Conservation (phyloP, 768 basidiomycete species). For the Sutorius australiensis region DNA sequence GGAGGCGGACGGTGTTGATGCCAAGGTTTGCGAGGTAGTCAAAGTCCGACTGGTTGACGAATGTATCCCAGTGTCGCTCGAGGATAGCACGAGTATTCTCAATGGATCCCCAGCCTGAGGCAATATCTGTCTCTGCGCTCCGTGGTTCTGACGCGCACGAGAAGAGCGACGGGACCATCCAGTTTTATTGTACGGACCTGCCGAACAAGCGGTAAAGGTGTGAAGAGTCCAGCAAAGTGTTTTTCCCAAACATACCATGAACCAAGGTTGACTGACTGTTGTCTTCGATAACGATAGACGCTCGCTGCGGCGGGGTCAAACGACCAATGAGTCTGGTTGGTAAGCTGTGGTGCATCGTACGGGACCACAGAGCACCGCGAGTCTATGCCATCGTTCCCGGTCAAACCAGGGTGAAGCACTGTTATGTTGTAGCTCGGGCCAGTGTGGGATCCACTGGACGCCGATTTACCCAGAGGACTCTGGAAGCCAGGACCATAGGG, state of each 20-base stretch:
- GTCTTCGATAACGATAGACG: conserved; percentile 20
- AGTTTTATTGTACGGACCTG: conserved; percentile 71
- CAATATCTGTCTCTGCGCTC: conserved; percentile 62
- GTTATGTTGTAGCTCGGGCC: not conserved
- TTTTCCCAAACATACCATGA: conserved; percentile 10
- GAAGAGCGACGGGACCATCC: conserved; percentile 72
- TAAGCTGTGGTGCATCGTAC: conserved; percentile 10
- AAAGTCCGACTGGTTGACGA: conserved; percentile 65
- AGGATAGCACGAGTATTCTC: conserved; percentile 47
- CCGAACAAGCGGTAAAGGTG: not conserved
- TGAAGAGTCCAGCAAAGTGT: not conserved
- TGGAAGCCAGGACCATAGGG: not conserved
- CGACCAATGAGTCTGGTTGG: conserved; percentile 9
- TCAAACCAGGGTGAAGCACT: not conserved
- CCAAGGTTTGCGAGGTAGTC: conserved; percentile 53
- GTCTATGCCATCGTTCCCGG: not conserved
- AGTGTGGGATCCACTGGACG: not conserved
- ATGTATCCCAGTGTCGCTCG: conserved; percentile 73
- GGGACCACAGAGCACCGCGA: conserved; percentile 2
- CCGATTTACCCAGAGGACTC: not conserved
- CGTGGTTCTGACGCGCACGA: conserved; percentile 48
- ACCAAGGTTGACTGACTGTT: conserved; percentile 21
- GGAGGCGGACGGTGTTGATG: conserved; percentile 61
- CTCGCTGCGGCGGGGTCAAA: conserved; percentile 14
- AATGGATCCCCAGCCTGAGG: conserved; percentile 44